Percentiles rank a stretch among this genome's conserved stretches.
Conservation (phyloP, 75 land plant species). For the Sequoiadendron giganteum region DNA sequence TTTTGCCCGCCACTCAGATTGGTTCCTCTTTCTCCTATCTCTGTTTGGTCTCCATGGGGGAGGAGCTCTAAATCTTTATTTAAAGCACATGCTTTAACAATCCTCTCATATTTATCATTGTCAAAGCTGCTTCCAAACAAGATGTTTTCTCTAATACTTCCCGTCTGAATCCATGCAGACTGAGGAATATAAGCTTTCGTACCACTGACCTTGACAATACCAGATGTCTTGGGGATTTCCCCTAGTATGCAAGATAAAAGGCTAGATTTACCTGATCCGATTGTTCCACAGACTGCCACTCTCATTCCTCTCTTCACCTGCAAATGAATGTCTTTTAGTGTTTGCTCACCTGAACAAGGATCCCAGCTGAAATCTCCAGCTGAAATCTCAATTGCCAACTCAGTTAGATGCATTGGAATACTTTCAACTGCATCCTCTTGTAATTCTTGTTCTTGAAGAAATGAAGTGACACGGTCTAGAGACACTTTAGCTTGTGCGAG, state of each 20-base stretch:
- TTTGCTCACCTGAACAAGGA: conserved; percentile 30
- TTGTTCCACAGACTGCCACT: conserved; percentile 82
- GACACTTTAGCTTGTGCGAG: conserved; percentile 77
- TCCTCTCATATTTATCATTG: conserved; percentile 44
- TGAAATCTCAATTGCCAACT: conserved; percentile 53
- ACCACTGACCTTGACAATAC: conserved; percentile 67
- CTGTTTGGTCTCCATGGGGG: conserved; percentile 74
- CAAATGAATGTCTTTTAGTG: conserved; percentile 54
- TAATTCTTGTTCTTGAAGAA: conserved; percentile 71
- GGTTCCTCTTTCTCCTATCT: conserved; percentile 92
- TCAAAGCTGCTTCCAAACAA: conserved; percentile 74
- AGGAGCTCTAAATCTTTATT: conserved; percentile 70
- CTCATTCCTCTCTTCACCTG: conserved; percentile 59
- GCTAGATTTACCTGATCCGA: conserved; percentile 87
- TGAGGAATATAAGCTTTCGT: conserved; percentile 88
- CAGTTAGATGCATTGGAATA: conserved; percentile 28
- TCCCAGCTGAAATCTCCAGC: conserved; percentile 78
- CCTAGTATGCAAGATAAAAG: conserved; percentile 80
- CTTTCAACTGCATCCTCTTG: conserved; percentile 50
- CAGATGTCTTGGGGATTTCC: conserved; percentile 71
- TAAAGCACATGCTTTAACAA: conserved; percentile 72
- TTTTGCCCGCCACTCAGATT: conserved; percentile 98
- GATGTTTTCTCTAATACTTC: conserved; percentile 82
- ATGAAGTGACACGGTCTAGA: conserved; percentile 60
- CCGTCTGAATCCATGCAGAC: conserved; percentile 85